Evolutionary conservation across 345 rosid species (phyloP).

Genomic region (Salix arbutifolia): DNA sequence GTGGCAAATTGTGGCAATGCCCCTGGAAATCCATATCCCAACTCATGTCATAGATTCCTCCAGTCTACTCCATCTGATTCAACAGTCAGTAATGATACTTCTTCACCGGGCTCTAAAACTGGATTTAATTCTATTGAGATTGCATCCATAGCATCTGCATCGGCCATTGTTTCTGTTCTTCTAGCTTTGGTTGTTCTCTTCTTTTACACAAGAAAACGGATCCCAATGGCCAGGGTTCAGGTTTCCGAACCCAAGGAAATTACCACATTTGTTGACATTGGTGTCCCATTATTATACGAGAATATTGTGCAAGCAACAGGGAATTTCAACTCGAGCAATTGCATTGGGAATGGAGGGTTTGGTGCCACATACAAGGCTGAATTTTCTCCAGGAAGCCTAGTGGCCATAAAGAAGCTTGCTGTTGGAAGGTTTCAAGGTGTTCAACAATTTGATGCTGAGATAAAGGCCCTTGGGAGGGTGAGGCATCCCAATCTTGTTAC

Average conservation of each 20-base stretch:
- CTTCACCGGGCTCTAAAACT: background rate
- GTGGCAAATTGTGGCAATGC: conserved; percentile 9
- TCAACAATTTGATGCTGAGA: conserved; percentile 35
- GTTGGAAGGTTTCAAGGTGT: conserved; percentile 31
- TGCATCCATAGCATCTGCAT: conserved; percentile 31
- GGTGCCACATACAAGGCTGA: conserved; percentile 42
- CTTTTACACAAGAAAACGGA: conserved; percentile 21
- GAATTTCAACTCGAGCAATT: conserved; percentile 32
- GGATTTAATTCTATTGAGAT: conserved; percentile 28
- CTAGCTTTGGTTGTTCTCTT: conserved; percentile 20
- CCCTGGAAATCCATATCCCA: conserved; percentile 1
- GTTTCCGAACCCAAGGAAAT: conserved; percentile 25
- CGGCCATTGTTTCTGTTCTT: conserved; percentile 27
- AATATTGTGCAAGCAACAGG: conserved; percentile 29
- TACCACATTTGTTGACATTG: conserved; percentile 24
- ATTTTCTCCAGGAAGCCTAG: conserved; percentile 20
- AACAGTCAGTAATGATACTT: background rate
- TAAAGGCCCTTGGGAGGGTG: conserved; percentile 32
- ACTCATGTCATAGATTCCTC: background rate
- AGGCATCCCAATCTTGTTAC: conserved; percentile 38
- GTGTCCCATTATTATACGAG: conserved; percentile 32
- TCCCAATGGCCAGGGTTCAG: conserved; percentile 18
- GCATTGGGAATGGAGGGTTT: conserved; percentile 38
- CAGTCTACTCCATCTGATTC: conserved; percentile 3
- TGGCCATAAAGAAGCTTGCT: conserved; percentile 36